Base-by-base conservation (phyloP, 371 early-diverging fungal species). In the Mucor piriformis region DNA sequence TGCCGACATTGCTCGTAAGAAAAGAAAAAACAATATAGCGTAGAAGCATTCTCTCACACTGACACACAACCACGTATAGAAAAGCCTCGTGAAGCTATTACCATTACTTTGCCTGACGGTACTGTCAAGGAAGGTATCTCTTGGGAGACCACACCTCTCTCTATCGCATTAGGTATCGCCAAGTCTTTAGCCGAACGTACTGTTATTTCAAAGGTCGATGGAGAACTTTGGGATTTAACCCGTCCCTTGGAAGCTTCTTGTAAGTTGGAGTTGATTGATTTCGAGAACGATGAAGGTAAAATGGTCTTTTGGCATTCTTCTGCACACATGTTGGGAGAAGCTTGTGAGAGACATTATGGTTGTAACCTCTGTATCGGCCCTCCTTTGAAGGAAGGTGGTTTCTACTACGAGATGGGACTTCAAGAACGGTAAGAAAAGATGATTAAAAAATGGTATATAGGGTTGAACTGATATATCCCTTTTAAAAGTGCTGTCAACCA, bases 281-380 rank as follows among this genome's bases (percentile, higher is more conserved):
- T 99, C 85, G 98, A 98, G 40, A 74, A 92, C 51, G 87, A 90
- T 23, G 98, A 98, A 61, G 99, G 93, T 73, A 91, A 93, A 76
- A 83, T 84, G 70, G 99, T 99, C 13, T 99, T 97, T 77, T 99
- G 99, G 99, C 99, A 99, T 76, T 97, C 98, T n/a, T 95, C 95
- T 67, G 99, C 99, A 2, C 99, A 99, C 79, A 90, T 99, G 70
- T 81, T 99, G 50, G 99, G 99, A 57, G 97, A 98, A 73, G 98
- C 99, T 25, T 95, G 96, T 69, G 97, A 95, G 77, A 87, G 88
- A 67, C 95, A 97, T 82, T 97, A 92, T 70, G 97, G 95, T 54
- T 93, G 95, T 79, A 92, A 95, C 64, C 88, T 99, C 56, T 98
- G 98, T 77, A 89, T 97, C 61, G 99, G 99, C 38, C 99, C 99